Conservation (phyloP, 495 filamentous ascomycete genomes). For the Penicillium robsamsonii region DNA sequence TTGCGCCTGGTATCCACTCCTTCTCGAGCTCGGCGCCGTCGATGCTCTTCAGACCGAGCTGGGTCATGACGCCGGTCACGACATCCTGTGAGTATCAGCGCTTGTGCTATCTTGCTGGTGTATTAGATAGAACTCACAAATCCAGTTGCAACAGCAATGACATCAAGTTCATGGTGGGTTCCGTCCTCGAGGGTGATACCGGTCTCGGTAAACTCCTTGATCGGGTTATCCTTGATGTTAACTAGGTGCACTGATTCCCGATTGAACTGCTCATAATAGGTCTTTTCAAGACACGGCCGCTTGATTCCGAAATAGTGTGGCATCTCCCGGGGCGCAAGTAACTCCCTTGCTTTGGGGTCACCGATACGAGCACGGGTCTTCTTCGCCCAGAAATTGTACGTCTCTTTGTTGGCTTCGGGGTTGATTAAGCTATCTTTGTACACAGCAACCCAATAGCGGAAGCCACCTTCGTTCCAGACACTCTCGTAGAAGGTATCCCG, state of each 20-base stretch:
- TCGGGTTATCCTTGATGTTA: conserved; percentile 48
- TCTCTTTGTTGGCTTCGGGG: conserved; percentile 44
- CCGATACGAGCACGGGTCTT: conserved; percentile 51
- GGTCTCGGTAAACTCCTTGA: conserved; percentile 41
- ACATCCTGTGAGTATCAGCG: conserved; percentile 26
- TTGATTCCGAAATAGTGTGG: conserved; percentile 57
- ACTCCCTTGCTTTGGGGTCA: conserved; percentile 46
- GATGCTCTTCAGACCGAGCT: conserved; percentile 47
- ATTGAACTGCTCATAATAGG: conserved; percentile 61
- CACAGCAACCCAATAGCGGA: conserved; percentile 51
- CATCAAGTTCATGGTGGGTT: conserved; percentile 44
- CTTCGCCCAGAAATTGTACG: conserved; percentile 57
- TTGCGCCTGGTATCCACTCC: conserved; percentile 46
- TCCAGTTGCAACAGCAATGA: conserved; percentile 53
- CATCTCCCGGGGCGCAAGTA: conserved; percentile 51
- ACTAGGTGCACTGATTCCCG: conserved; percentile 54
- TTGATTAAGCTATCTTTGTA: conserved; percentile 53
- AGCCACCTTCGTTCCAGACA: conserved; percentile 48
- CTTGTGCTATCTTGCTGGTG: too few relatives aligned
- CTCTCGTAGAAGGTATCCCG: conserved; percentile 47
- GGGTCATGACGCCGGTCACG: conserved; percentile 49
- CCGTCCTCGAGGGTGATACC: conserved; percentile 46
- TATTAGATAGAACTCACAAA: conserved; percentile 25
- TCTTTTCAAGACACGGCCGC: conserved; percentile 51
- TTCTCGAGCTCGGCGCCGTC: conserved; percentile 42